Evolutionary conservation across 768 basidiomycete genomes (phyloP).

Genomic region (Tubosaeta brunneosetosa): DNA sequence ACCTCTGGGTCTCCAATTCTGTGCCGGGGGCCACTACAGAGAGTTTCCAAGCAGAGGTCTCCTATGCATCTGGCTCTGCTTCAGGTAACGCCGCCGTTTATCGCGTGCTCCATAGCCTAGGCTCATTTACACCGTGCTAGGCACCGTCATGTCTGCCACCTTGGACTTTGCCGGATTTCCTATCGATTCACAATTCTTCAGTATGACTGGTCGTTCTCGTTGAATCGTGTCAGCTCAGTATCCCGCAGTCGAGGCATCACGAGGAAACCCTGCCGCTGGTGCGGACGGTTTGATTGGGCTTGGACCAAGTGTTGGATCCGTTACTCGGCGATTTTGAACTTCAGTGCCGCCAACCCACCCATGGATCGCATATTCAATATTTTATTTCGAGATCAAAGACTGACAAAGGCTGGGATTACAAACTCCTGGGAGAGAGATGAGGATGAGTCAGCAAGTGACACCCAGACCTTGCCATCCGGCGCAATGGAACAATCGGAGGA

Average conservation of each 20-base stretch:
- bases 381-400: slow-evolving; percentile 34
- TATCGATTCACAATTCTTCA: slow-evolving; percentile 40
- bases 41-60: slow-evolving; percentile 36
- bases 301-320: slow-evolving; percentile 57
- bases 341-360: slow-evolving; percentile 44
- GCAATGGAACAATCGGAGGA: too few relatives aligned
- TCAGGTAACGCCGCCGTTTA: slow-evolving; percentile 33
- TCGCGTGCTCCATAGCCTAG: not conserved
- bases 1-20: slow-evolving; percentile 53
- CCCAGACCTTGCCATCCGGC: too few relatives aligned
- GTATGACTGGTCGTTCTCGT: slow-evolving; percentile 1
- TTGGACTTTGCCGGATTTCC: slow-evolving; percentile 37
- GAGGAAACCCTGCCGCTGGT: slow-evolving; percentile 6
- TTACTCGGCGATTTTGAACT: slow-evolving; percentile 35
- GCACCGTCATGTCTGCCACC: slow-evolving; percentile 26
- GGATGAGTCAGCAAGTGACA: too few relatives aligned
- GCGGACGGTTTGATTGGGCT: slow-evolving; percentile 47
- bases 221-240: slow-evolving; percentile 1
- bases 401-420: too few relatives aligned
- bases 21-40: slow-evolving; percentile 39
- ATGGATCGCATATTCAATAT: slow-evolving; percentile 60
- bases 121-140: slow-evolving; percentile 12
- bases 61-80: slow-evolving; percentile 53
- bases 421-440: too few relatives aligned
- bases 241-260: slow-evolving; percentile 18